These are phyloP conservation scores for Bocquillonia castaneifolia DNA, from an alignment of 441 rosid species.

Conservation along the genomic window DNA sequence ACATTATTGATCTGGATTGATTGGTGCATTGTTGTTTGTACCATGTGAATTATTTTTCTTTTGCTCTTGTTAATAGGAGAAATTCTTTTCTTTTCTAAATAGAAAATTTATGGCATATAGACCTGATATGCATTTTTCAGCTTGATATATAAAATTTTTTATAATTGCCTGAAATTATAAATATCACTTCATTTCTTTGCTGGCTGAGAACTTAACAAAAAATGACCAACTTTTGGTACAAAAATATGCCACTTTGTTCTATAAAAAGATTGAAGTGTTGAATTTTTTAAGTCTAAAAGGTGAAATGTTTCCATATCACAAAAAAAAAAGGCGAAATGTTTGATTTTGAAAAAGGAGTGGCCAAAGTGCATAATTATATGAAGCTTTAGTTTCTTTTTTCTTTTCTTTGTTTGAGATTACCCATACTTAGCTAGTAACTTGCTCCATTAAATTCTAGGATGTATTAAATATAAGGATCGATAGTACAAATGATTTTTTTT, in stretches of 20 bases:
- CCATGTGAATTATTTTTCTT: background rate
- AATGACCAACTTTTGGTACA: background rate
- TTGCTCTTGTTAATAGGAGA: background rate
- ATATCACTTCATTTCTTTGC: background rate
- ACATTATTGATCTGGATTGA: background rate
- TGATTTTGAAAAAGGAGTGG: background rate
- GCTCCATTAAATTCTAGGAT: background rate
- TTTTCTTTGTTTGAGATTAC: no score
- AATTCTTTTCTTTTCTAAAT: background rate
- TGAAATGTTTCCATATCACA: no score
- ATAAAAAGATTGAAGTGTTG: background rate
- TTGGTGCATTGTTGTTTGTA: no score
- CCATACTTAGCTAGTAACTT: no score
- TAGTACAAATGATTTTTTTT: no score
- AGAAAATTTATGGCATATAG: background rate
- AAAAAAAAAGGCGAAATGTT: background rate
- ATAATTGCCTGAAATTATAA: background rate
- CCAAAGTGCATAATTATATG: background rate
- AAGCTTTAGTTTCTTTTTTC: no score
- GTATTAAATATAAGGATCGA: background rate
- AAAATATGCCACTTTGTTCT: background rate
- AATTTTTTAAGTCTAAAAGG: background rate
- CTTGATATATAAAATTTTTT: background rate
- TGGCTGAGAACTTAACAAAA: background rate
- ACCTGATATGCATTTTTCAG: background rate